These are phyloP conservation scores for Colletotrichum sp. DNA, from an alignment of 2,329 filamentous ascomycete genomes.

Conservation along the genomic window DNA sequence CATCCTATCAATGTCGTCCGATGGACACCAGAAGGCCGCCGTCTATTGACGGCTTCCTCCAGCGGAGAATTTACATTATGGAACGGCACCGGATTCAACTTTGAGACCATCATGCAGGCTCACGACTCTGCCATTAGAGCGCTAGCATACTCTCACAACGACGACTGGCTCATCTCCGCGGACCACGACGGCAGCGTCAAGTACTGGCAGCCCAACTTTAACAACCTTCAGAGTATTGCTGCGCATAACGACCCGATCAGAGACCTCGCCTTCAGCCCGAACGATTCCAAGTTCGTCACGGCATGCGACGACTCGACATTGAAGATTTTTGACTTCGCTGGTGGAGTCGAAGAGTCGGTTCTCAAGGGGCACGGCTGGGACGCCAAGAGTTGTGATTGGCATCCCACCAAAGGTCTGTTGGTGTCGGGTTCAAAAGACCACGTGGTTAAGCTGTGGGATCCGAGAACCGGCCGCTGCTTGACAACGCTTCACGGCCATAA, in stretches of 20 bases:
- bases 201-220: slow-evolving; percentile 99
- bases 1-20: slow-evolving; percentile 96
- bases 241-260: slow-evolving; percentile 90
- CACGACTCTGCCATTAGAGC: slow-evolving; percentile 88
- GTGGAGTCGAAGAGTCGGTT: slow-evolving; percentile 80
- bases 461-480: slow-evolving; percentile 85
- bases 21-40: slow-evolving; percentile 95
- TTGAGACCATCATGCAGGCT: slow-evolving; percentile 98
- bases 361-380: slow-evolving; percentile 98
- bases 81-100: slow-evolving; percentile 99
- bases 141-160: slow-evolving; percentile 88
- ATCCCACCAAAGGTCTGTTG: slow-evolving; percentile 90
- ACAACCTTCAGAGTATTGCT: slow-evolving; percentile 94
- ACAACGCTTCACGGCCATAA: slow-evolving; percentile 97
- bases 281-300: slow-evolving; percentile 94
- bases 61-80: slow-evolving; percentile 98
- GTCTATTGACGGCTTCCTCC: slow-evolving; percentile 89
- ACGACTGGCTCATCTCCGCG: slow-evolving; percentile 95
- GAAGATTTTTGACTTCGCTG: slow-evolving; percentile 96
- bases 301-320: slow-evolving; percentile 92
- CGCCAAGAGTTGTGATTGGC: slow-evolving; percentile 96
- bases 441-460: slow-evolving; percentile 97
- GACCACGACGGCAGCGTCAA: slow-evolving; percentile 96
- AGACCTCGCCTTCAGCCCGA: slow-evolving; percentile 91
- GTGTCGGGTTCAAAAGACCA: slow-evolving; percentile 98